Evolutionary conservation across 768 basidiomycete genomes (phyloP).

Genomic region (Lactarius sanguifluus): DNA sequence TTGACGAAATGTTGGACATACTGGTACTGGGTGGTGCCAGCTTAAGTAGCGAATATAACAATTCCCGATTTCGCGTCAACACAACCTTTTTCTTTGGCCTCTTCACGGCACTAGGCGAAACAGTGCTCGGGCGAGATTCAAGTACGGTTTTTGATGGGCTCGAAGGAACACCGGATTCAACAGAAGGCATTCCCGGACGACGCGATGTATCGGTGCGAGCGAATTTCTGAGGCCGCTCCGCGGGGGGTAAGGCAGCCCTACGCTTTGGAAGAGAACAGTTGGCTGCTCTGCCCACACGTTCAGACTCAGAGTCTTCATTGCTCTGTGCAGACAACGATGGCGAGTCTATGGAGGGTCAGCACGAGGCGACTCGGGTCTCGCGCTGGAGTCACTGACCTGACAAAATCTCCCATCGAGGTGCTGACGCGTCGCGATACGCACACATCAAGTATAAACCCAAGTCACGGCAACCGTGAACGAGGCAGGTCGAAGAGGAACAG

Average conservation of each 20-base stretch:
- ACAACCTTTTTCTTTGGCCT: constrained; percentile 5
- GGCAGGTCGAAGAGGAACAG: background rate
- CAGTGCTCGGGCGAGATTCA: background rate
- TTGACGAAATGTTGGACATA: background rate
- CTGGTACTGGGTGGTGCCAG: background rate
- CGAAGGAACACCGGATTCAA: background rate
- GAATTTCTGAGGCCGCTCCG: constrained; percentile 11
- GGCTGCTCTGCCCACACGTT: background rate
- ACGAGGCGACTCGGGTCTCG: background rate
- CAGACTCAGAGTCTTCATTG: background rate
- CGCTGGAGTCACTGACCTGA: background rate
- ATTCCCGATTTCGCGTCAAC: constrained; percentile 8
- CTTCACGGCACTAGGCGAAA: background rate
- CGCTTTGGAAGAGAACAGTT: constrained; percentile 6
- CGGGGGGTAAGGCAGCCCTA: constrained; percentile 8
- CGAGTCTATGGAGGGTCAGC: constrained; percentile 11
- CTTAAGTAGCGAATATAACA: constrained; percentile 1
- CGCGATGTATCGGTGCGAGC: constrained; percentile 12
- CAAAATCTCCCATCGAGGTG: constrained; percentile 13
- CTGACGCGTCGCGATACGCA: constrained; percentile 12
- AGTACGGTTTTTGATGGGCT: background rate
- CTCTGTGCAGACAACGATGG: constrained; percentile 6
- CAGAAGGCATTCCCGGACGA: constrained; percentile 5
- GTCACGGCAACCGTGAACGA: background rate
- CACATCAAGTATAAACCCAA: constrained; percentile 2